A percentile compares a stretch with the other conserved stretches of the same genome.
Evolutionary conservation across 108 stramenopile genomes (phyloP).

Genomic region (Fragilaria crotonensis): DNA sequence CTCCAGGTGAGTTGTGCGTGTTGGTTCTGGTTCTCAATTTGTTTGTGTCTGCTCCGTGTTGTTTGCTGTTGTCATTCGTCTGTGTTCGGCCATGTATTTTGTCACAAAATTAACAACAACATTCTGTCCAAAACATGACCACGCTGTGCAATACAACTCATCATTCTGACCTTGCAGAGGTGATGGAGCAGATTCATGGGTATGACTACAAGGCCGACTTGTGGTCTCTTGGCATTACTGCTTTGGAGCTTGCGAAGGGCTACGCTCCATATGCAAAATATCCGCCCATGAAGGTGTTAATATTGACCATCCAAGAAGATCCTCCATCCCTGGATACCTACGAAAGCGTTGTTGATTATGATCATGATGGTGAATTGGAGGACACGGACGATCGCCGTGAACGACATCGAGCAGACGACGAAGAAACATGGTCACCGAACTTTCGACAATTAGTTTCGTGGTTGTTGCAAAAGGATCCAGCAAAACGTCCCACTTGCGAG

Average conservation of each 20-base stretch:
- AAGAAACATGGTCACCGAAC: constrained; percentile 40
- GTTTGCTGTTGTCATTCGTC: background rate
- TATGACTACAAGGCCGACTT: constrained; percentile 98
- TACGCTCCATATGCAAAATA: constrained; percentile 95
- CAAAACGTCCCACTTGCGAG: constrained; percentile 57
- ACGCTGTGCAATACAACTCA: too few species aligned
- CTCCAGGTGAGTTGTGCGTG: too few species aligned
- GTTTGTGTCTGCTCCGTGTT: background rate
- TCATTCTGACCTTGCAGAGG: too few species aligned
- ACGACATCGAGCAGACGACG: too few species aligned
- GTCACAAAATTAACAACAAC: too few species aligned
- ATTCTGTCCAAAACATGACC: too few species aligned
- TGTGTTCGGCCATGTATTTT: background rate
- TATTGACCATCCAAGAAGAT: constrained; percentile 93
- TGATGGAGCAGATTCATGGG: constrained; percentile 96
- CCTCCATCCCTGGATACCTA: constrained; percentile 89
- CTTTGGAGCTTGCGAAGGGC: constrained; percentile 97
- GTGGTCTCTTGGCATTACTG: constrained; percentile 98
- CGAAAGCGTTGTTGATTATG: constrained; percentile 66
- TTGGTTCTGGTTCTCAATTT: background rate
- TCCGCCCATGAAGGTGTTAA: constrained; percentile 95
- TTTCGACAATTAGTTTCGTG: constrained; percentile 54
- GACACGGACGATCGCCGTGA: constrained; percentile 59
- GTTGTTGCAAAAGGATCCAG: constrained; percentile 81
- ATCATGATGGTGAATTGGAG: constrained; percentile 49